A percentile compares a stretch with the other conserved stretches of the same genome.
Conservation (phyloP, 2,329 filamentous ascomycete genomes). For the Fusarium sp. region DNA sequence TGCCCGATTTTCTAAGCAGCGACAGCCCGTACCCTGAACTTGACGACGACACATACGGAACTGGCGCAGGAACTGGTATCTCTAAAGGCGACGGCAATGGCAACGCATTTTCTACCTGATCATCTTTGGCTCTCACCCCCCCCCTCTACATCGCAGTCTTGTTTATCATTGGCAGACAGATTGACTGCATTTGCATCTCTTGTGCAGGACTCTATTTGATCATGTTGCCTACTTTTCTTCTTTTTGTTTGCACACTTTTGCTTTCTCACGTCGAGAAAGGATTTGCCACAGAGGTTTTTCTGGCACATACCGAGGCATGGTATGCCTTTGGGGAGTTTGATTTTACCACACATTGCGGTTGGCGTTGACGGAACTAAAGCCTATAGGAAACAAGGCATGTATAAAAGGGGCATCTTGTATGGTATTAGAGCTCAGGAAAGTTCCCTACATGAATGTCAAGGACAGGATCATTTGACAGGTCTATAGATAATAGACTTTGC, state of each 20-base stretch:
- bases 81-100: no score
- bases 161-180: neutral
- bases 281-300: neutral
- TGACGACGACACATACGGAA: neutral
- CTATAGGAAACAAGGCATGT: neutral
- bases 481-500: constrained; percentile 1
- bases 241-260: neutral
- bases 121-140: neutral
- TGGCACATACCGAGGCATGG: neutral
- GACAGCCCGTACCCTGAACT: neutral
- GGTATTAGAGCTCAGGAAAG: constrained; percentile 2
- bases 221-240: neutral
- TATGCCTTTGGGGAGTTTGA: neutral
- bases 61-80: neutral
- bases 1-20: neutral
- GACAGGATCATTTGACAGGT: neutral
- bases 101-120: no score
- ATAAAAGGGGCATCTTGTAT: neutral
- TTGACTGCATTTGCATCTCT: neutral
- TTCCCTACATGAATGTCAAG: constrained; percentile 1
- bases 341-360: neutral
- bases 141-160: neutral
- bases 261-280: neutral
- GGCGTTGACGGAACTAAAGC: neutral
- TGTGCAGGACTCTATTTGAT: neutral